Conservation (phyloP, 129 eudicot genomes). For the Lactuca saligna region DNA sequence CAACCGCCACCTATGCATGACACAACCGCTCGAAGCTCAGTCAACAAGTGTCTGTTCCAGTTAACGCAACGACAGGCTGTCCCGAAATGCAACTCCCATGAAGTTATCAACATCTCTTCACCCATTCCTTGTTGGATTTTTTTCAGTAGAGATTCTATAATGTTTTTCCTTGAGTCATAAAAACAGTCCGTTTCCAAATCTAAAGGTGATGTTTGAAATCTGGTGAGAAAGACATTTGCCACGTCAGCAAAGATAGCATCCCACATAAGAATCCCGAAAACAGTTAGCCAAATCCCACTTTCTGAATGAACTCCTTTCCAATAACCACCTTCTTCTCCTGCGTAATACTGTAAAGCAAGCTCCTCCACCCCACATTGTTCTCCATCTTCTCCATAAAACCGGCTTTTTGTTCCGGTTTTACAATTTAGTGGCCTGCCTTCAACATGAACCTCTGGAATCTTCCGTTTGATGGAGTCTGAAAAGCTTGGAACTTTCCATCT, state of each 20-base stretch:
- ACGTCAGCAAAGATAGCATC: slow-evolving; percentile 80
- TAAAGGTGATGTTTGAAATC: slow-evolving; percentile 88
- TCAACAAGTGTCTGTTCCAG: slow-evolving; percentile 70
- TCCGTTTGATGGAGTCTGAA: slow-evolving; percentile 72
- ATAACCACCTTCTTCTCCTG: slow-evolving; percentile 86
- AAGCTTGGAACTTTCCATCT: slow-evolving; percentile 84
- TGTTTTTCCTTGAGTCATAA: slow-evolving; percentile 55
- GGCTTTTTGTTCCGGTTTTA: slow-evolving; percentile 66
- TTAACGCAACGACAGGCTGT: slow-evolving; percentile 78
- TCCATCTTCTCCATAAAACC: slow-evolving; percentile 93
- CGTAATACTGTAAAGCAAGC: slow-evolving; percentile 89
- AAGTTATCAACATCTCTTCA: slow-evolving; percentile 74
- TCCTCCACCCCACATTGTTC: slow-evolving; percentile 95
- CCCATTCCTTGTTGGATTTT: slow-evolving; percentile 75
- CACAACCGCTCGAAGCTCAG: slow-evolving; percentile 79
- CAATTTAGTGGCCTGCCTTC: slow-evolving; percentile 83
- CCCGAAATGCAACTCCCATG: slow-evolving; percentile 70
- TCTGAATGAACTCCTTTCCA: slow-evolving; percentile 97
- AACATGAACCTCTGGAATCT: slow-evolving; percentile 82
- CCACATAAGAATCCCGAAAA: slow-evolving; percentile 93
- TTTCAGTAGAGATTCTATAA: slow-evolving; percentile 52
- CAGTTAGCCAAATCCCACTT: slow-evolving; percentile 88
- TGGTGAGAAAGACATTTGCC: slow-evolving; percentile 70
- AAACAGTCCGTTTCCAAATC: slow-evolving; percentile 79
- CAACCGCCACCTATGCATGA: slow-evolving; percentile 76